These are phyloP conservation scores for Silene vulgaris DNA, from an alignment of 179 eudicot genomes.

Conservation along the genomic window DNA sequence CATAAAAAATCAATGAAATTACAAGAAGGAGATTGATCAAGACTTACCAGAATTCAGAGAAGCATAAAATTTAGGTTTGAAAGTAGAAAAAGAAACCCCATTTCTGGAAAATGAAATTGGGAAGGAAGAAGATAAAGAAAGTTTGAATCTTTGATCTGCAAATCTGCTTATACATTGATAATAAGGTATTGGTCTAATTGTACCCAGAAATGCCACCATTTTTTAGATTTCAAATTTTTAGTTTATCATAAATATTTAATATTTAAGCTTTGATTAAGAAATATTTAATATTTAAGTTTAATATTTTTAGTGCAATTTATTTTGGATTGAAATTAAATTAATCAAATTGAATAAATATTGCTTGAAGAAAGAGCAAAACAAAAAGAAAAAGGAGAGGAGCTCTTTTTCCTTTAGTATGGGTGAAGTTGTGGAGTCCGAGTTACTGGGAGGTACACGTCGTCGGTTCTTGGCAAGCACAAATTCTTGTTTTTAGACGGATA, in stretches of 20 bases:
- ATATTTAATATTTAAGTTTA: background rate
- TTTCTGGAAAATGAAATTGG: slow-evolving; percentile 33
- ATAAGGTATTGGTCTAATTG: slow-evolving; percentile 38
- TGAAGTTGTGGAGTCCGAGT: background rate
- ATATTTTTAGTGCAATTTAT: no score
- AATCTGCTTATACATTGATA: slow-evolving; percentile 29
- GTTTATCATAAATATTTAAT: background rate
- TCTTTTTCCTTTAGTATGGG: background rate
- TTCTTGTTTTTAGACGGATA: no score
- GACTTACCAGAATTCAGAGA: slow-evolving; percentile 50
- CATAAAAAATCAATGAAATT: background rate
- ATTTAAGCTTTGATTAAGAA: background rate
- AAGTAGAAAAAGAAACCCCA: slow-evolving; percentile 30
- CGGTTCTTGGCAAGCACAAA: no score
- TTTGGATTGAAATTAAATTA: no score
- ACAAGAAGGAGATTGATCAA: background rate
- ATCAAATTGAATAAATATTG: background rate
- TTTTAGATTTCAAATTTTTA: background rate
- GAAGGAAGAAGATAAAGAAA: slow-evolving; percentile 25
- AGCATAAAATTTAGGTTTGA: slow-evolving; percentile 30
- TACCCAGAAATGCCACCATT: slow-evolving; percentile 37
- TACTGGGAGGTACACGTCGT: no score
- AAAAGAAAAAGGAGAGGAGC: background rate
- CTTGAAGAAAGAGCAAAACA: background rate
- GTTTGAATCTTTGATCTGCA: slow-evolving; percentile 35